Evolutionary conservation across 225 moss, liverwort and hornwort genomes (phyloP), one percentile per base, ranked within the genome.

Genomic region (Lunularia cruciata): DNA sequence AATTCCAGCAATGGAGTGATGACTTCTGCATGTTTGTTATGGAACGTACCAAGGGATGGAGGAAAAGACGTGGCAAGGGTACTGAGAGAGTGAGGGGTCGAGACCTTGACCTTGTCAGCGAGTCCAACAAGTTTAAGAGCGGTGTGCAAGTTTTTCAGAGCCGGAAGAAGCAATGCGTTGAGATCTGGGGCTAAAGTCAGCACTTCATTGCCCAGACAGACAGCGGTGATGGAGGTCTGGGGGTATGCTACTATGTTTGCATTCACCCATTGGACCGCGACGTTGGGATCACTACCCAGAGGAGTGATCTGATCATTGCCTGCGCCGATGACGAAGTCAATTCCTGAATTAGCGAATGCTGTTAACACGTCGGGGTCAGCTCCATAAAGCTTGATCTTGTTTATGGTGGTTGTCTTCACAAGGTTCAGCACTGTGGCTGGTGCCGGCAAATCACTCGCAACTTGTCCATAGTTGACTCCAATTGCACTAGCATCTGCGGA

Each of bases 191-290:
- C 47, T 59, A 71, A 48, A 4, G 72, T 47, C 22, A 83, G 61
- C 49, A 83, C 79, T 52, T 90, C 89, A 59, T 90, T 87, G 0
- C 89, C 87, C 10, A 90, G 77, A 0, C 76, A 69, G 12, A 85
- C 59, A 3, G 70, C 76, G 18, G 77, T 67, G 5, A 84, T 72
- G 40, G 71, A 62, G 3, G 69, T 70, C 22, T 81, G 73, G 1
- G 76, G 69, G 18, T 72, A 87, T 0, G 83, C 68, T 8, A 46
- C 61, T 36, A 90, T 54, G 65, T 90, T 83, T 28, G 42, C 62
- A 15, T 76, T 61, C 20, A 77, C 80, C 87, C 90, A 87, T 28
- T 69, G 47, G 43, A 73, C 47, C 2, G 90, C 87, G 18, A 60
- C 72, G 28, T 62, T 63, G 1, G 39, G 46, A 25, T 49, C 27